A percentile compares a stretch with the other conserved stretches of the same genome.
These are phyloP conservation scores for Suillus cothurnatus DNA, from an alignment of 768 basidiomycete species.

Conservation along the genomic window DNA sequence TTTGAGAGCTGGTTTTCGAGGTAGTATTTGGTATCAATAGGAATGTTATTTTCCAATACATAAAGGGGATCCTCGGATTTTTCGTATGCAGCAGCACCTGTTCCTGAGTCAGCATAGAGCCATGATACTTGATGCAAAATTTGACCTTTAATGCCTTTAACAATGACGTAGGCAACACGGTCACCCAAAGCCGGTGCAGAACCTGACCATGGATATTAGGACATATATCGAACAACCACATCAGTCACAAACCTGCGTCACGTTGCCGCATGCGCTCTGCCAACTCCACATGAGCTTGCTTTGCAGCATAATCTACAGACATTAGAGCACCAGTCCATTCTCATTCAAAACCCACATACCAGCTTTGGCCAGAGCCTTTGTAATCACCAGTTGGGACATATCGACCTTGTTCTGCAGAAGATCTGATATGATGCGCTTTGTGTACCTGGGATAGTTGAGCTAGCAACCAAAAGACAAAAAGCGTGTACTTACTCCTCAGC, in stretches of 20 bases:
- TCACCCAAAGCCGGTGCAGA: slow-evolving; percentile 98
- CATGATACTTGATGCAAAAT: neutral
- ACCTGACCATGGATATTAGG: slow-evolving; percentile 43
- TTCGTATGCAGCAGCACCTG: slow-evolving; percentile 97
- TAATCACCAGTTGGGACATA: slow-evolving; percentile 99
- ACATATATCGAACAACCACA: neutral
- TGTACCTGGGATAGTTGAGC: slow-evolving; percentile 61
- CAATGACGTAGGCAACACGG: slow-evolving; percentile 98
- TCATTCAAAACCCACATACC: slow-evolving; percentile 44
- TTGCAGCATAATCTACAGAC: slow-evolving; percentile 80
- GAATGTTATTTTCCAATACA: slow-evolving; percentile 96
- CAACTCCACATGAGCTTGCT: slow-evolving; percentile 96
- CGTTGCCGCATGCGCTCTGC: slow-evolving; percentile 95
- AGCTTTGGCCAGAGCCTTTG: slow-evolving; percentile 91
- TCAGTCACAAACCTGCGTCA: slow-evolving; percentile 68
- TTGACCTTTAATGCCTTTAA: slow-evolving; percentile 91
- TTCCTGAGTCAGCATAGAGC: neutral
- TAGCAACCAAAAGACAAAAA: neutral
- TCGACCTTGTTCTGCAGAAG: slow-evolving; percentile 96
- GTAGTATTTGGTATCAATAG: slow-evolving; percentile 98
- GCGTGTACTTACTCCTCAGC: slow-evolving; percentile 78
- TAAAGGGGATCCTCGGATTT: slow-evolving; percentile 98
- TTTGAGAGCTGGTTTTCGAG: slow-evolving; percentile 98
- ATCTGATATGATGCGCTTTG: slow-evolving; percentile 91
- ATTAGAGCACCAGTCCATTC: neutral